These are phyloP conservation scores for Coccomyxa sp. DNA, from an alignment of 139 green algal genomes.

Conservation along the genomic window DNA sequence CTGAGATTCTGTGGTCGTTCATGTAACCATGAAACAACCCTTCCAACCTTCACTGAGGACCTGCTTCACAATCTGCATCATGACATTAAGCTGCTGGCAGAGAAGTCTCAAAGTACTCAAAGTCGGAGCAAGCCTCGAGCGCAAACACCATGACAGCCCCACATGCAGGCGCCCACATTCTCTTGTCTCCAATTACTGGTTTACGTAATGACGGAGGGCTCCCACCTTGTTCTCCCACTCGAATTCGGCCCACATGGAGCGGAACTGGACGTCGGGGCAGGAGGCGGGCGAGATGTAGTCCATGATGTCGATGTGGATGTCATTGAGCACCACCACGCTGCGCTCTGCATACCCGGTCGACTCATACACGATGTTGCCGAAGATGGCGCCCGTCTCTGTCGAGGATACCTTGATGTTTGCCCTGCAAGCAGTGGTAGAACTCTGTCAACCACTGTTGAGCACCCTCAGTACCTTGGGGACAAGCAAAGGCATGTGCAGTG, in stretches of 20 bases:
- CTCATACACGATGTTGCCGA: constrained; percentile 99
- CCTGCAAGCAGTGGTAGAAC: constrained; percentile 3
- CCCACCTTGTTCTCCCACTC: constrained; percentile 99
- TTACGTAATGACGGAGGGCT: no score
- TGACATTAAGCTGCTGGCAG: neutral
- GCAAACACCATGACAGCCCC: no score
- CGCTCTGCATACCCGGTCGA: constrained; percentile 59
- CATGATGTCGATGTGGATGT: constrained; percentile 99
- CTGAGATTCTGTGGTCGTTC: no score
- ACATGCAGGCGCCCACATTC: no score
- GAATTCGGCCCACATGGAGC: constrained; percentile 99
- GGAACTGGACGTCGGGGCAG: constrained; percentile 85
- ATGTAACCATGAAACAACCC: no score
- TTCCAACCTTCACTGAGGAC: no score
- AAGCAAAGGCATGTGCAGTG: no score
- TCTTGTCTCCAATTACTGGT: no score
- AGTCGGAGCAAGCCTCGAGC: no score
- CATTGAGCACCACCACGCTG: constrained; percentile 93
- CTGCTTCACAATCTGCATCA: neutral
- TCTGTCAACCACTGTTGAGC: neutral
- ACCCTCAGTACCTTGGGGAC: no score
- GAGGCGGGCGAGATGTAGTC: constrained; percentile 96
- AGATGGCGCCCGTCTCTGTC: constrained; percentile 99
- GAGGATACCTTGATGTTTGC: constrained; percentile 98
- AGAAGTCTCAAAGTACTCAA: no score